Percentiles rank a stretch among this genome's conserved stretches.
Conservation (phyloP, 176 grass and related monocot genomes). For the Olyra latifolia region DNA sequence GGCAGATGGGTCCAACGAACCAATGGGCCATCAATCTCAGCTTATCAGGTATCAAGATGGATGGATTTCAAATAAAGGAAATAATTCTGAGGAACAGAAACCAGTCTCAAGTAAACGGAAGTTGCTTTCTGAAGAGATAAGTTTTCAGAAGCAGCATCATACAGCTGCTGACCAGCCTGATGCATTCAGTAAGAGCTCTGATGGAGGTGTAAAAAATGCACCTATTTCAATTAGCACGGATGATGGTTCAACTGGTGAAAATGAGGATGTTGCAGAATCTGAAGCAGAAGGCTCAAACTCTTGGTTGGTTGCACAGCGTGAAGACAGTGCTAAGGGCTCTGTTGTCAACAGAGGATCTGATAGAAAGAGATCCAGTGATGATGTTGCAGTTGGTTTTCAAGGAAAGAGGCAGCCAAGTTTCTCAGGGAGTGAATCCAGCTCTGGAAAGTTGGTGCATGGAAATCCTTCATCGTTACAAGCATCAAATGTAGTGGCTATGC, state of each 20-base stretch:
- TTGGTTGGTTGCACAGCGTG: constrained; percentile 77
- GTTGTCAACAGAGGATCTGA: constrained; percentile 52
- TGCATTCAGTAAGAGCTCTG: constrained; percentile 62
- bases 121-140: constrained; percentile 58
- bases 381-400: constrained; percentile 54
- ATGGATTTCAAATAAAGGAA: constrained; percentile 42
- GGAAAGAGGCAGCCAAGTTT: constrained; percentile 61
- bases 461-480: constrained; percentile 50
- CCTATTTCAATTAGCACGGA: constrained; percentile 78
- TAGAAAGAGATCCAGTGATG: constrained; percentile 52
- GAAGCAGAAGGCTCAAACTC: constrained; percentile 92
- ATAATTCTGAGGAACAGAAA: constrained; percentile 55
- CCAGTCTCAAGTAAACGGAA: constrained; percentile 44
- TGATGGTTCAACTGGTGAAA: constrained; percentile 95
- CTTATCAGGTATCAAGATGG: constrained; percentile 48
- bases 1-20: constrained; percentile 37
- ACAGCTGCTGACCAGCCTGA: constrained; percentile 46
- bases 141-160: constrained; percentile 64
- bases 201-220: constrained; percentile 50
- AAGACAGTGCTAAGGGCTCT: constrained; percentile 54
- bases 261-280: constrained; percentile 88
- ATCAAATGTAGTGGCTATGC: constrained; percentile 36
- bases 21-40: constrained; percentile 32
- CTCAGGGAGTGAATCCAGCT: constrained; percentile 54
- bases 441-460: constrained; percentile 47